A percentile compares a stretch with the other conserved stretches of the same genome.
phyloP scores from a whole-genome alignment of 2,329 filamentous ascomycete species.

The Cordyceps farinosa region DNA sequence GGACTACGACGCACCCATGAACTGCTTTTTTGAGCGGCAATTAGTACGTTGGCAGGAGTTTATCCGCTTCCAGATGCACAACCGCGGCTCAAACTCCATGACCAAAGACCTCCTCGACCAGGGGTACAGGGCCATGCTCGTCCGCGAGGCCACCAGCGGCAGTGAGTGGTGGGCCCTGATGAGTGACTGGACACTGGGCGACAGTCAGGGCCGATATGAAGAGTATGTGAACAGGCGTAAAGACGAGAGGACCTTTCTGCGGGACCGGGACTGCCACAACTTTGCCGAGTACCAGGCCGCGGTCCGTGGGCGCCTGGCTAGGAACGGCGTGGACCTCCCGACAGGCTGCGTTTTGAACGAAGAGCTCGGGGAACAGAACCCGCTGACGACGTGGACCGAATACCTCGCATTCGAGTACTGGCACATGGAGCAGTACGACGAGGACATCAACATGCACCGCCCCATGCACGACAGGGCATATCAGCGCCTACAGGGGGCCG shows the following conservation, averaged over 20 bases:
- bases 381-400: conserved; percentile 34
- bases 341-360: not conserved
- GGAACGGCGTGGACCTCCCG: not conserved
- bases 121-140: not conserved
- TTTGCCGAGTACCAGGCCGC: not conserved
- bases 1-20: not conserved
- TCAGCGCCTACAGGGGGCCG: not conserved
- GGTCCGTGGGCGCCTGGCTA: not conserved
- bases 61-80: not conserved
- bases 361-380: conserved; percentile 22
- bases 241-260: not conserved
- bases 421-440: conserved; percentile 18
- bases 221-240: not conserved
- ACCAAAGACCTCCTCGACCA: conserved; percentile 77
- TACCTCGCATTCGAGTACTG: conserved; percentile 28
- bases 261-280: not conserved
- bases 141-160: not conserved
- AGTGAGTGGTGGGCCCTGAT: not conserved
- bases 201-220: not conserved
- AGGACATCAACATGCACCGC: not conserved
- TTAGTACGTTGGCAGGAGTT: not conserved
- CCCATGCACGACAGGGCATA: not conserved
- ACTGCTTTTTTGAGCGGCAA: conserved; percentile 7
- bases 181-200: no score
- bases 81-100: conserved; percentile 54